Evolutionary conservation across 208 protist genomes (phyloP), one percentile per base, ranked within the genome.

Genomic region (Trypanosoma avium): DNA sequence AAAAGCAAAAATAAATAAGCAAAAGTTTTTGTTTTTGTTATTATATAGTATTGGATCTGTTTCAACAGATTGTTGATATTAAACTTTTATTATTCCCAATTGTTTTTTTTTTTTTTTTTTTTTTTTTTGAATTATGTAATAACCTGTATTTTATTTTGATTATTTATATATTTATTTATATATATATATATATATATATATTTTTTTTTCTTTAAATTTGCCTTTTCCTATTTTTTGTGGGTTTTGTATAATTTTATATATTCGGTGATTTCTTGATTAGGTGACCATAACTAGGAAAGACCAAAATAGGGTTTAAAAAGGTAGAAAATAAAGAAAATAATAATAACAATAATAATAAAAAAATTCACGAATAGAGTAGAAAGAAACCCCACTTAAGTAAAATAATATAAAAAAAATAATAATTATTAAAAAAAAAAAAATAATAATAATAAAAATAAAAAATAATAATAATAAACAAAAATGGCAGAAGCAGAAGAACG

Each of bases 401-500:
- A 42, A 9, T 8, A 42, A 42, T n/a, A 2, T n/a, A 42, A 15
- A 42, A 42, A 42, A 8, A n/a, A 10, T 17, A 9, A 50, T 40
- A 63, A 63, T 19, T 29, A 24, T 24, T 12, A n/a, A n/a, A 55
- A 32, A 42, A 63, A 62, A 38, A 47, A 62, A 46, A 62, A 62
- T 10, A n/a, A 52, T 26, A 32, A n/a, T 19, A 22, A 17, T 13
- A n/a, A 47, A 52, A 68, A 53, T 32, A 21, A 61, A 54, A n/a
- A 42, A 19, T 43, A 27, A 32, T 15, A 26, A n/a, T 22, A 30
- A 12, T 24, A 46, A 26, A 22, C 13, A 35, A n/a, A 17, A 21
- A 62, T 68, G 38, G 36, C 9, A 21, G 60, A 68, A 21, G 60
- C 48, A 30, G 60, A 67, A 19, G 54, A 63, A 27, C 52, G 40